Percentiles rank a stretch among this genome's conserved stretches.
Conservation (phyloP, 768 basidiomycete species). For the Psilocybe tampanensis region DNA sequence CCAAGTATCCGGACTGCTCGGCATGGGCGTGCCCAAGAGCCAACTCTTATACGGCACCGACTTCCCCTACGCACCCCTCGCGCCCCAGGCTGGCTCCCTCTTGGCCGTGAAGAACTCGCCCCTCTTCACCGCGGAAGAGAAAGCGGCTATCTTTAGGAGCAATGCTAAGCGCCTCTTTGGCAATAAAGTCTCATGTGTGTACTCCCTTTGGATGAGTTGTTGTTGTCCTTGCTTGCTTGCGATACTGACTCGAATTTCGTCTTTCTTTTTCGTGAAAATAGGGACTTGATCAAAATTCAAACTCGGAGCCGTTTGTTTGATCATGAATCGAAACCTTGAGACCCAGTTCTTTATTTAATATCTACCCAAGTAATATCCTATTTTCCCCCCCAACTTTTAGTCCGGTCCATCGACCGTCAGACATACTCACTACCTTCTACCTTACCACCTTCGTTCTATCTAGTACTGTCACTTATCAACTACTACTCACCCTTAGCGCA, state of each 20-base stretch:
- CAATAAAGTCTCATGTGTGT: constrained; percentile 12
- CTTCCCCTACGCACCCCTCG: constrained; percentile 28
- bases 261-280: background rate
- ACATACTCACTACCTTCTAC: no score
- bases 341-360: no score
- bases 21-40: constrained; percentile 30
- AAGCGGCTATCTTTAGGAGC: constrained; percentile 20
- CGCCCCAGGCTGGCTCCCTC: constrained; percentile 22
- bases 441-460: no score
- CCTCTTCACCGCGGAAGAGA: constrained; percentile 22
- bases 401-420: no score
- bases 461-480: no score
- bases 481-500: no score
- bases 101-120: constrained; percentile 20
- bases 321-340: no score
- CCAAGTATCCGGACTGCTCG: constrained; percentile 34
- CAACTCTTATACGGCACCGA: constrained; percentile 39
- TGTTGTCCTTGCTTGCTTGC: no score
- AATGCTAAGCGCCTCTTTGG: constrained; percentile 22
- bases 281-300: background rate
- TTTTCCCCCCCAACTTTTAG: no score
- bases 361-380: no score
- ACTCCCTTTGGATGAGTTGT: no score
- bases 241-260: background rate
- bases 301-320: background rate